Base-by-base conservation (phyloP, 2,329 filamentous ascomycete genomes). In the Achaetomium macrosporum region DNA sequence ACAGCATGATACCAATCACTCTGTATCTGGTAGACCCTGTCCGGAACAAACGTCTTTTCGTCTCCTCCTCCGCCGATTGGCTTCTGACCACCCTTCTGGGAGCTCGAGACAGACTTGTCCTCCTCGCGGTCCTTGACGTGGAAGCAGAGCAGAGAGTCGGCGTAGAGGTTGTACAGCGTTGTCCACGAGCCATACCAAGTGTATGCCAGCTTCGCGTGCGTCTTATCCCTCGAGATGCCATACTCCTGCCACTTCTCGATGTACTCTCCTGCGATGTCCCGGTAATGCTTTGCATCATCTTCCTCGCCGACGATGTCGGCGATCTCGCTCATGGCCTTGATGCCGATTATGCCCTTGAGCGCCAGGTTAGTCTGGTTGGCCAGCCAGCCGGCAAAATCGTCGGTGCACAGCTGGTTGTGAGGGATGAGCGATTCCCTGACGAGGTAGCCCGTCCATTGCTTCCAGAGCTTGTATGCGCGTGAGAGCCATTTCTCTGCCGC, bases 171-270 rank as follows among this genome's bases (percentile, higher is more conserved):
- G 69, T 91, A 91, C 19, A 90, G 75, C 0, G 86, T 90, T 7
- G 87, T 90, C 87, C 87, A 91, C 47, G 85, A 88, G 13, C 87
- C 87, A 59, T 87, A 86, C 86, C 87, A 90, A 57, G 88, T 79
- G 65, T 92, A 92, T 3, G 87, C 83, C 30, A 92, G 72, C 66
- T 90, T 90, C 29, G 86, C 85, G 64, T 90, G 86, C 0, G 81
- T 81, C 42, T 79, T 77, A 63, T 90, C 87, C 30, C 84, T 76
- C 6, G 84, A 86, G 61, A 89, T 82, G 47, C 80, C 87, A 55
- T 79, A 80, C 45, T 81, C 76, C 64, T 88, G 79, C 87, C 87
- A 90, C 63, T 85, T 84, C 51, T 76, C 73, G 57, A 90, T 79
- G 63, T 88, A 89, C 8, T 73, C 73, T 17, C 82, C 75, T 20